Evolutionary conservation across 345 rosid species (phyloP).

Genomic region (Physaria fendleri): DNA sequence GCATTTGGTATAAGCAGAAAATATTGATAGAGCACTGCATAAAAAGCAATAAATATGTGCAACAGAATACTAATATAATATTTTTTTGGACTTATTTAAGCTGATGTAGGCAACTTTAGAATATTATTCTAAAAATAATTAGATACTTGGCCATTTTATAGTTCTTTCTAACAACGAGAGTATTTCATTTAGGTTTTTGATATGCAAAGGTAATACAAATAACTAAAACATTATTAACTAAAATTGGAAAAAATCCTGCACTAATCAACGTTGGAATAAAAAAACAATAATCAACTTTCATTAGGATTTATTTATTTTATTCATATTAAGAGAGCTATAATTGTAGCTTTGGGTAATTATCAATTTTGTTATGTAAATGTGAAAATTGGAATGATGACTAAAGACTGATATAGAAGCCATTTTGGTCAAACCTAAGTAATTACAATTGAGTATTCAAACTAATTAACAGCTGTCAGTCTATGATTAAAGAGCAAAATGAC

Average conservation of each 20-base stretch:
- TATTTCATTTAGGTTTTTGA: too few relatives aligned
- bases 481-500: neutral
- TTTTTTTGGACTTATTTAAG: too few relatives aligned
- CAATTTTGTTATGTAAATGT: neutral
- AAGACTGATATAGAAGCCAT: neutral
- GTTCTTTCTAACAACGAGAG: too few relatives aligned
- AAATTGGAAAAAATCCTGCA: neutral
- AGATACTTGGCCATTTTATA: too few relatives aligned
- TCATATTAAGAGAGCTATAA: constrained; percentile 10
- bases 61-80: too few relatives aligned
- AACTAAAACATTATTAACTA: neutral
- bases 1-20: too few relatives aligned
- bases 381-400: neutral
- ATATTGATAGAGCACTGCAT: too few relatives aligned
- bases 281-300: constrained; percentile 11
- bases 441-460: neutral
- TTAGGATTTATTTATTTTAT: neutral
- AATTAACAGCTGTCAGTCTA: constrained; percentile 1
- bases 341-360: constrained; percentile 15
- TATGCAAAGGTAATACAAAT: too few relatives aligned
- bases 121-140: too few relatives aligned
- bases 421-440: constrained; percentile 13
- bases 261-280: neutral
- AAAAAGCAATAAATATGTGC: too few relatives aligned
- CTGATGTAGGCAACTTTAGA: too few relatives aligned